Evolutionary conservation across 2,329 filamentous ascomycete species (phyloP), one percentile per base, ranked within the genome.

Genomic region (Nannizziopsis arthrosporioides): DNA sequence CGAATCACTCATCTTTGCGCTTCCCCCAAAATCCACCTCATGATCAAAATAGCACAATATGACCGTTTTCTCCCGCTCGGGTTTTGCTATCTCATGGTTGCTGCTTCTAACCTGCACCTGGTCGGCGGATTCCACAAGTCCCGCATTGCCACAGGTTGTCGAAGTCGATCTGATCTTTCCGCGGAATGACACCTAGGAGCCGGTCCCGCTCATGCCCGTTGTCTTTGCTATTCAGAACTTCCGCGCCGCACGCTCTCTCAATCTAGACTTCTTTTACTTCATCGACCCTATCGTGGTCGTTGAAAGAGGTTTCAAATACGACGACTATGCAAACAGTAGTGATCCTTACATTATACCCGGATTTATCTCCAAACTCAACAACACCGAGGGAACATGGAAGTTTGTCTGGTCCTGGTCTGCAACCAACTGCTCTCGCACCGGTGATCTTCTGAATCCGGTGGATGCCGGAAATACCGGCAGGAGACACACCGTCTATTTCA

Each of bases 141-240:
- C 27, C 14, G 41, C 44, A 47, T 47, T 17, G 18, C 36, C 44
- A 6, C 35, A 37, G 35, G 15, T 37, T 14, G 35, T 49, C 31
- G 48, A 50, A 37, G 36, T 50, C 3, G 48, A 50, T 38, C 9
- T 50, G 31, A 43, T 50, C 11, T 50, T 47, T 36, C 44, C 48
- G 10, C 44, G 38, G 14, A 50, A 47, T 14, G 44, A 42, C 17
- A 47, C 48, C 17, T 50, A 50, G 32, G 17, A 17, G 10, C 48
- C 48, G 18, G 3, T 14, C 12, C 27, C 22, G 2, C 10, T 42
- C 11, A 36, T 50, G 22, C 48, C 48, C 2, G 11, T 50, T 19
- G 48, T 47, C 38, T 50, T 50, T 43, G 42, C 48, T 47, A 5
- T 47, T 11, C 43, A 47, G 15, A 50, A 50, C 22, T 22, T 42